Conservation (phyloP, 352 stramenopile genomes). For the Globisporangium parvum region DNA sequence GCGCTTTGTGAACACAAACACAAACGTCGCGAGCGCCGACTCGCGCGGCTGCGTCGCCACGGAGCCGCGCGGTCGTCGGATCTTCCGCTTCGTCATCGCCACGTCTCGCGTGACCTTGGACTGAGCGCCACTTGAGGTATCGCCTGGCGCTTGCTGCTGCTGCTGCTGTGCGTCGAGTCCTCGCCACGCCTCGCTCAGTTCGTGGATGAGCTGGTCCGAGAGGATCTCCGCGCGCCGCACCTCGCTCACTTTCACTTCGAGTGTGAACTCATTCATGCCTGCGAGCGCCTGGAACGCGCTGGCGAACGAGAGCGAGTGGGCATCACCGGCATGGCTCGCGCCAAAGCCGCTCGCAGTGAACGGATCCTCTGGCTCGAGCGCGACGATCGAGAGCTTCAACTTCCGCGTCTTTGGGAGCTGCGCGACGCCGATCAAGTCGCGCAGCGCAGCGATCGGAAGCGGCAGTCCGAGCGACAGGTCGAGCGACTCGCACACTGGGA, state of each 20-base stretch:
- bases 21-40: constrained; percentile 19
- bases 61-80: constrained; percentile 11
- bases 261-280: constrained; percentile 11
- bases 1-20: constrained; percentile 25
- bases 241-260: constrained; percentile 14
- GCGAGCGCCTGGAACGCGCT: constrained; percentile 7
- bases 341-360: not conserved
- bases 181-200: constrained; percentile 19
- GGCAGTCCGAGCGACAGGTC: constrained; percentile 23
- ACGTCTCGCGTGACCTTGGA: constrained; percentile 15
- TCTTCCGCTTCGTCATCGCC: constrained; percentile 30
- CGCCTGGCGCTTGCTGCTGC: not conserved
- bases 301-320: constrained; percentile 4
- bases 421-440: constrained; percentile 14
- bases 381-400: constrained; percentile 22
- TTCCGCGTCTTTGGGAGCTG: constrained; percentile 14
- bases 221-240: constrained; percentile 6
- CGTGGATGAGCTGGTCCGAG: constrained; percentile 13
- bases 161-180: constrained; percentile 7
- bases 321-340: not conserved
- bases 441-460: constrained; percentile 15
- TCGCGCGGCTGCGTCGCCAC: not conserved
- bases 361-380: not conserved
- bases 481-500: constrained; percentile 38
- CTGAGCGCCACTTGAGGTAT: not conserved